phyloP scores from a whole-genome alignment of 176 grass and related monocot genomes.

The Chloris gayana region DNA sequence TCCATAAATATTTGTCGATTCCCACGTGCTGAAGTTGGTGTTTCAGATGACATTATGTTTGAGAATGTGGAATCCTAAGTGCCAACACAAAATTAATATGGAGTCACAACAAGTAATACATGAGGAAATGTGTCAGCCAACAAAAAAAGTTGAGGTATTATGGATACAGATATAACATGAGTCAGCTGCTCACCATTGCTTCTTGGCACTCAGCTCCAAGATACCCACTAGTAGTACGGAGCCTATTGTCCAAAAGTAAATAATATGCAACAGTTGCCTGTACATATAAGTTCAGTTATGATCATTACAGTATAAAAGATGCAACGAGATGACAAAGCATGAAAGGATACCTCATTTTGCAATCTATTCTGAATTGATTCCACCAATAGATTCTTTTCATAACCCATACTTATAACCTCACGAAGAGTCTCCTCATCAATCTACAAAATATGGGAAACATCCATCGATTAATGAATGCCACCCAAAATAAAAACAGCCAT shows the following conservation, averaged over 20 bases:
- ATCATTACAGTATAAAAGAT: slow-evolving; percentile 1
- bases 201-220: slow-evolving; percentile 81
- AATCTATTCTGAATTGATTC: slow-evolving; percentile 80
- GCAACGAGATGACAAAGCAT: not conserved
- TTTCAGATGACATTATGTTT: slow-evolving; percentile 44
- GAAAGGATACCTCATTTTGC: slow-evolving; percentile 76
- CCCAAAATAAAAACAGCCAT: not conserved
- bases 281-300: slow-evolving; percentile 27
- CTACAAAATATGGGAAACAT: slow-evolving; percentile 47
- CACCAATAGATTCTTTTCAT: slow-evolving; percentile 64
- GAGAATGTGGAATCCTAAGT: slow-evolving; percentile 58
- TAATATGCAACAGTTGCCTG: slow-evolving; percentile 96
- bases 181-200: slow-evolving; percentile 54
- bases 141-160: not conserved
- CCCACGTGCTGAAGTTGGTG: slow-evolving; percentile 51
- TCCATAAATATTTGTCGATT: slow-evolving; percentile 67
- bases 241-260: slow-evolving; percentile 81
- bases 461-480: not conserved
- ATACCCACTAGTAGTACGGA: slow-evolving; percentile 66
- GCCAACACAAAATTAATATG: slow-evolving; percentile 21
- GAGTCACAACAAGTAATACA: slow-evolving; percentile 14
- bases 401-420: slow-evolving; percentile 80
- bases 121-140: not conserved
- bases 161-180: not conserved
- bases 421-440: slow-evolving; percentile 75